A percentile compares a stretch with the other conserved stretches of the same genome.
These are phyloP conservation scores for Pseudocercospora fuligena DNA, from an alignment of 2,329 filamentous ascomycete species.

Conservation along the genomic window DNA sequence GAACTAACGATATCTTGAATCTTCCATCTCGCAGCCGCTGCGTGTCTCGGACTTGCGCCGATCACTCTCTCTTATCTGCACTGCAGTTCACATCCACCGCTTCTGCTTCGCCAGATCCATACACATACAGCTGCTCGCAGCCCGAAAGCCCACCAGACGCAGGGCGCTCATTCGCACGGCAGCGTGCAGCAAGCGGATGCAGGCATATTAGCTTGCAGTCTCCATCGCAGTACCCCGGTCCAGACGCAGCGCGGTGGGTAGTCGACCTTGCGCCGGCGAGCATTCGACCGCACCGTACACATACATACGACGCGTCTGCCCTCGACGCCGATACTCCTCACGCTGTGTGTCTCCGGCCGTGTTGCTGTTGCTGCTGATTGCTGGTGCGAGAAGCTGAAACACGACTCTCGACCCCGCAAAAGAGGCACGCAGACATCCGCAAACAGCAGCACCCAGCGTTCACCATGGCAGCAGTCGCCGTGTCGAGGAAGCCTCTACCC, in stretches of 20 bases:
- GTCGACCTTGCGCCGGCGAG: conserved; percentile 14
- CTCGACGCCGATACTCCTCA: neutral
- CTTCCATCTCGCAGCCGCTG: conserved; percentile 2
- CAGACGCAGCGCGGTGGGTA: neutral
- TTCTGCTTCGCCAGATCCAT: neutral
- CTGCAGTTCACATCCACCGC: neutral
- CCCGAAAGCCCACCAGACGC: neutral
- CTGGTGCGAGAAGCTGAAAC: neutral
- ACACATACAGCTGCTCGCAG: neutral
- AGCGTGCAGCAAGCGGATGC: conserved; percentile 1
- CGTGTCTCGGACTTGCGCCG: conserved; percentile 2
- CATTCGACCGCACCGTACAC: neutral
- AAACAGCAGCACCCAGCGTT: neutral
- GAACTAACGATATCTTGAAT: neutral
- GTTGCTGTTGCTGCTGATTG: neutral
- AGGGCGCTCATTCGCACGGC: conserved; percentile 4
- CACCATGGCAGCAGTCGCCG: neutral
- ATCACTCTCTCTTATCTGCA: conserved; percentile 6
- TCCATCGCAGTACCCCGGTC: neutral
- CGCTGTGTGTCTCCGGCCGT: neutral
- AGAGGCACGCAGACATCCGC: neutral
- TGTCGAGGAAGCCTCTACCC: conserved; percentile 11
- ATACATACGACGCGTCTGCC: conserved; percentile 12
- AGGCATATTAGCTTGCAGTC: neutral
- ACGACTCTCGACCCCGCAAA: neutral